Conservation (phyloP, 2,329 filamentous ascomycete genomes). For the Colletotrichum salicis region DNA sequence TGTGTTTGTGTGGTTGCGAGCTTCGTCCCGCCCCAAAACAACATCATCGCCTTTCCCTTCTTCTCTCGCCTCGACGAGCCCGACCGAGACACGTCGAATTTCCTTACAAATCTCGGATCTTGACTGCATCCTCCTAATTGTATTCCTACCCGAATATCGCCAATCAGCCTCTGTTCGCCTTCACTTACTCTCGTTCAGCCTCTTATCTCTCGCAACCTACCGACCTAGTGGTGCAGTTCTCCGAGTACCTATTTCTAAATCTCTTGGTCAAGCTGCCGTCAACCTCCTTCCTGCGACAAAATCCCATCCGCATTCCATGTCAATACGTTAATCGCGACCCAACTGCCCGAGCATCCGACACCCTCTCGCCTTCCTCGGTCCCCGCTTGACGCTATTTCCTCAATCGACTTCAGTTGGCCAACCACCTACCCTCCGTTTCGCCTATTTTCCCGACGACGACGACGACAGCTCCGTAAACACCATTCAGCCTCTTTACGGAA, state of each 20-base stretch:
- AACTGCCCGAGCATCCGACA: constrained; percentile 1
- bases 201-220: not conserved
- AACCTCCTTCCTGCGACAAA: constrained; percentile 26
- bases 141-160: constrained; percentile 21
- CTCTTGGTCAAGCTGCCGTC: not conserved
- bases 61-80: constrained; percentile 24
- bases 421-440: constrained; percentile 36
- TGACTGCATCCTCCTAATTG: constrained; percentile 30
- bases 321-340: constrained; percentile 11
- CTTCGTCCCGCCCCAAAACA: constrained; percentile 20
- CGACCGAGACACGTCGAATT: constrained; percentile 20
- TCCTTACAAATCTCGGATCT: constrained; percentile 11
- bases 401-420: constrained; percentile 35
- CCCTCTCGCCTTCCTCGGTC: constrained; percentile 19
- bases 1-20: constrained; percentile 26
- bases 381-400: constrained; percentile 31
- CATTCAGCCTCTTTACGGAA: constrained; percentile 6
- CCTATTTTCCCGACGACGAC: not conserved
- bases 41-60: constrained; percentile 7
- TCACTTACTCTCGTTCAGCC: constrained; percentile 30
- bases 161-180: not conserved
- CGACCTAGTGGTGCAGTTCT: constrained; percentile 4
- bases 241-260: constrained; percentile 3
- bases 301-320: not conserved
- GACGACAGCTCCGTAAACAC: constrained; percentile 2